A percentile compares a stretch with the other conserved stretches of the same genome.
Evolutionary conservation across 768 basidiomycete genomes (phyloP).

Genomic region (Lepiota venenata): DNA sequence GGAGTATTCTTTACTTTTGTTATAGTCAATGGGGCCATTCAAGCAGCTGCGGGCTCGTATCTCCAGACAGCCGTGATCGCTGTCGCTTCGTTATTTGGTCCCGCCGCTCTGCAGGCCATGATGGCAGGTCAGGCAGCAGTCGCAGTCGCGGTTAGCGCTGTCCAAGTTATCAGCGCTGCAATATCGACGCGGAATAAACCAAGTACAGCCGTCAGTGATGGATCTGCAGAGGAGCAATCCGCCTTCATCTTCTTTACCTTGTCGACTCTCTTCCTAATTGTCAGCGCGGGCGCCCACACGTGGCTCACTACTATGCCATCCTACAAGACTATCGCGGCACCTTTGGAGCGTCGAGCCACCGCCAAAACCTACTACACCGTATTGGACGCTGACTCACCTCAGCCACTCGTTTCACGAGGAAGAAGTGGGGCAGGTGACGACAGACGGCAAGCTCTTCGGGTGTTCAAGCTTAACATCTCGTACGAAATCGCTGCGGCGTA

Average conservation of each 20-base stretch:
- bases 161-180: conserved; percentile 67
- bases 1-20: conserved; percentile 64
- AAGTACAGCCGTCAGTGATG: conserved; percentile 29
- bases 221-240: conserved; percentile 59
- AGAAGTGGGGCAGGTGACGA: conserved; percentile 21
- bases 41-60: conserved; percentile 67
- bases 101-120: conserved; percentile 65
- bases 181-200: conserved; percentile 51
- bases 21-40: conserved; percentile 52
- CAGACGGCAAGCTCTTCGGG: conserved; percentile 41
- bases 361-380: conserved; percentile 18
- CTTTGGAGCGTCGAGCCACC: conserved; percentile 36
- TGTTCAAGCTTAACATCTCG: conserved; percentile 60
- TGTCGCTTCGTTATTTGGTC: conserved; percentile 79
- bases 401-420: conserved; percentile 14
- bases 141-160: conserved; percentile 74
- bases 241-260: conserved; percentile 74
- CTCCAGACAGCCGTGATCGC: conserved; percentile 77
- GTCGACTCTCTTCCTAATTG: conserved; percentile 61
- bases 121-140: conserved; percentile 87
- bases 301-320: conserved; percentile 57
- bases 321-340: conserved; percentile 53
- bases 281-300: conserved; percentile 48
- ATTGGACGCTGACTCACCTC: conserved; percentile 17
- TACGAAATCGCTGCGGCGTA: conserved; percentile 75